A percentile compares a stretch with the other conserved stretches of the same genome.
Conservation (phyloP, 306 rosid genomes). For the Pterocarpus santalinus region DNA sequence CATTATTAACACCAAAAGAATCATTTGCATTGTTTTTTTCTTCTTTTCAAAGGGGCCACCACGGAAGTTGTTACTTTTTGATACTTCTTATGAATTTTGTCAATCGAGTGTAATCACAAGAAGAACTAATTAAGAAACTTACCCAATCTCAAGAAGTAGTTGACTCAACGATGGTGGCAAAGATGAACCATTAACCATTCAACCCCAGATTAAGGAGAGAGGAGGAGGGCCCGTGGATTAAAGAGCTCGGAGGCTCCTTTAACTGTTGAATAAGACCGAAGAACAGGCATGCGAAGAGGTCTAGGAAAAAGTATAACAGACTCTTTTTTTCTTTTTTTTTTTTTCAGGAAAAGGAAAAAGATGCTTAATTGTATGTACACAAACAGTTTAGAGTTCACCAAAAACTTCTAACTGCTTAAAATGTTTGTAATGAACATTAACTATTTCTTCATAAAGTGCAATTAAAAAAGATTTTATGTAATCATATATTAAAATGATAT, state of each 20-base stretch:
- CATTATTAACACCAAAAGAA: background rate
- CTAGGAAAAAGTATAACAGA: background rate
- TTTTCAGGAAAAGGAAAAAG: background rate
- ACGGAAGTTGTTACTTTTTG: background rate
- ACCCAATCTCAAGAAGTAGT: background rate
- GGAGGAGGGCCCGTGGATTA: conserved; percentile 26
- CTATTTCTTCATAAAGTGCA: too few species aligned
- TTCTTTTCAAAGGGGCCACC: background rate
- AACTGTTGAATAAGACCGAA: conserved; percentile 29
- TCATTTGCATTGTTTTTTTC: background rate
- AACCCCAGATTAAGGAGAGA: conserved; percentile 1
- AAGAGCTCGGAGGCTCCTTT: conserved; percentile 6
- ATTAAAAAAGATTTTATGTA: background rate
- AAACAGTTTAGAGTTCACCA: background rate
- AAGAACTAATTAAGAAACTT: background rate
- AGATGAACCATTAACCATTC: background rate
- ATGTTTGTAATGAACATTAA: too few species aligned
- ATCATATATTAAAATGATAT: background rate
- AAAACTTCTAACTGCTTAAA: background rate
- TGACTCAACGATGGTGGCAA: background rate
- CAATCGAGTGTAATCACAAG: background rate
- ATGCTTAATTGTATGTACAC: background rate
- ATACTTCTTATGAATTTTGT: background rate
- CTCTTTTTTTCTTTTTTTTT: too few species aligned
- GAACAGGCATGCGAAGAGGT: conserved; percentile 14